Evolutionary conservation across 352 stramenopile species (phyloP), one percentile per base, ranked within the genome.

Genomic region (Globisporangium yorkense): DNA sequence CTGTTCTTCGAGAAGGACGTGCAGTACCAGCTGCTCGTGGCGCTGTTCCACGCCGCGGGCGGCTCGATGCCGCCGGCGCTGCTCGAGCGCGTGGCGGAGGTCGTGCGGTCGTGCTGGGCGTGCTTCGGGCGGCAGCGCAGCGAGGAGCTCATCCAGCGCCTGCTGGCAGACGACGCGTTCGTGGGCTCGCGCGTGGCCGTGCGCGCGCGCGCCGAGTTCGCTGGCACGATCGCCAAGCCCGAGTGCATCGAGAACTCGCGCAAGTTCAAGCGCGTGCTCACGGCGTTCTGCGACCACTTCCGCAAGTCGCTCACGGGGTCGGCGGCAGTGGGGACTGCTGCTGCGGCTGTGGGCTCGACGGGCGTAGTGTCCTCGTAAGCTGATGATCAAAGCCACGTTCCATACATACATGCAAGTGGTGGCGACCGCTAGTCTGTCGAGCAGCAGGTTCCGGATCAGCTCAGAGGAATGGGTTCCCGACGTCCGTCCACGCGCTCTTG

Each of bases 1-100:
- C 59, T 92, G n/a, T 86, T 90, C 62, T 89, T 90, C 54, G 80
- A 89, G 43, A 87, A 88, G 56, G 82, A 90, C 61, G 60, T 89
- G 13, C 79, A 88, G 61, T 91, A 87, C 56, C 76, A 84, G 37
- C 37, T 88, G 15, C 66, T 92, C 16, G 69, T 87, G 27, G 80
- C 71, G 33, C 58, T 90, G 18, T 89, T 92, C 59, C 83, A 84
- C 59, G 78, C 80, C 21, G 80, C 75, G 0, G 77, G 73, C 13
- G 75, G 75, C 2, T 68, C 61, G 24, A 85, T 89, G 77, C 67
- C 82, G 9, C 72, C 77, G 2, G 80, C 67, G 15, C 70, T 88
- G 37, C 65, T 89, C 37, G 74, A 89, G 20, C 81, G 83, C 45
- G 77, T 88, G 27, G 74, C 72, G 0, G 82, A 92, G 50, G 80